Conservation (phyloP, 495 filamentous ascomycete genomes). For the Pyrenopolyporus hunteri region DNA sequence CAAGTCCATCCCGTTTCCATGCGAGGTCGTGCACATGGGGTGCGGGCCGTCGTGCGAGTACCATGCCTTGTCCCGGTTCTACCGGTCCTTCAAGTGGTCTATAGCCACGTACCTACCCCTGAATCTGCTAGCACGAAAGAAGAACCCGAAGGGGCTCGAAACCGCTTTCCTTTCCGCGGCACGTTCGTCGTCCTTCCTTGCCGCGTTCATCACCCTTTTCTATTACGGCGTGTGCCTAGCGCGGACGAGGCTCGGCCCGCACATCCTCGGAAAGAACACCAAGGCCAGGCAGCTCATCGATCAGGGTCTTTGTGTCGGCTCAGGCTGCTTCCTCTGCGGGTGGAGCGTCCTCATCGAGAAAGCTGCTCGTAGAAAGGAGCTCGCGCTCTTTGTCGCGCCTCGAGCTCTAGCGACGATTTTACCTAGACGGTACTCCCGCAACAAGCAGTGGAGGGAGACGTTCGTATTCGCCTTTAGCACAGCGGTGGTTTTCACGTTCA, state of each 20-base stretch:
- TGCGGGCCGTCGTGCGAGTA: constrained; percentile 76
- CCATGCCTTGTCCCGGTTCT: constrained; percentile 75
- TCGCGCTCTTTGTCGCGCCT: constrained; percentile 86
- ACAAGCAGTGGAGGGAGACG: constrained; percentile 79
- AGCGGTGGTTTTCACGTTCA: constrained; percentile 76
- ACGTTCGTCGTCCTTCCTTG: constrained; percentile 83
- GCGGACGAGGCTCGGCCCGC: constrained; percentile 79
- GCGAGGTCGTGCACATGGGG: constrained; percentile 88
- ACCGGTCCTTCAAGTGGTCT: constrained; percentile 73
- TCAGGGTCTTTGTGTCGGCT: constrained; percentile 72
- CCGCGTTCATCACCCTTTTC: constrained; percentile 78
- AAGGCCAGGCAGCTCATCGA: constrained; percentile 53
- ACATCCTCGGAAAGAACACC: constrained; percentile 60
- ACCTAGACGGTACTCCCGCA: constrained; percentile 70
- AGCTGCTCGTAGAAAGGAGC: constrained; percentile 70
- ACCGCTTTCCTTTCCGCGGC: constrained; percentile 65
- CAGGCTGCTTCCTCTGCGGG: constrained; percentile 80
- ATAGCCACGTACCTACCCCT: constrained; percentile 83
- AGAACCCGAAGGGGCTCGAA: constrained; percentile 47
- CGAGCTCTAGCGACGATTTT: constrained; percentile 78
- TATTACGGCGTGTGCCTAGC: constrained; percentile 90
- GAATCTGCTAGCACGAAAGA: constrained; percentile 67
- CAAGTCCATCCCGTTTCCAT: constrained; percentile 77
- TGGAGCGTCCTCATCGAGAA: constrained; percentile 84
- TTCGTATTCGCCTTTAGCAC: constrained; percentile 74